phyloP scores from a whole-genome alignment of 495 filamentous ascomycete genomes.

The Pyrenula massariospora region DNA sequence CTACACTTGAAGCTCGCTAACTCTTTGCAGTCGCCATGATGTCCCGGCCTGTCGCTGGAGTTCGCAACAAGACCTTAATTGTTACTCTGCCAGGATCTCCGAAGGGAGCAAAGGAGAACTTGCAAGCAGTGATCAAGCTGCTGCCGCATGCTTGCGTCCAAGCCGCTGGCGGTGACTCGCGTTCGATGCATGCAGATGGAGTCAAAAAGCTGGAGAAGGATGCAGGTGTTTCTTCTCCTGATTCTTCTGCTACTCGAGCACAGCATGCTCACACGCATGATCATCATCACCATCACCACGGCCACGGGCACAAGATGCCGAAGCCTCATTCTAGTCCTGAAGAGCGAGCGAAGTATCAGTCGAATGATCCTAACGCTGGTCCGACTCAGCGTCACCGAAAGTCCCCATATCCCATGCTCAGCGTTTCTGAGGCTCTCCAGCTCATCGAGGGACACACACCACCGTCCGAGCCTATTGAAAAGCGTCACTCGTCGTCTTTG shows the following conservation, averaged over 20 bases:
- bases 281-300: conserved; percentile 40
- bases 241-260: conserved; percentile 11
- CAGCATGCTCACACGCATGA: conserved; percentile 33
- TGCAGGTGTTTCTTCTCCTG: conserved; percentile 44
- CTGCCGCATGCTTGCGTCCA: conserved; percentile 90
- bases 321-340: conserved; percentile 58
- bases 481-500: conserved; percentile 47
- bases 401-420: conserved; percentile 87
- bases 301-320: conserved; percentile 49
- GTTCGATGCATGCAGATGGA: conserved; percentile 68
- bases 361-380: conserved; percentile 73
- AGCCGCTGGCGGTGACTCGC: conserved; percentile 71
- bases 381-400: conserved; percentile 65
- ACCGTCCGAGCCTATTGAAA: conserved; percentile 35
- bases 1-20: no score
- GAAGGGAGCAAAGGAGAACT: conserved; percentile 92
- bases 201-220: conserved; percentile 75
- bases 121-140: conserved; percentile 79
- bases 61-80: conserved; percentile 73
- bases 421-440: conserved; percentile 69
- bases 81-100: conserved; percentile 90
- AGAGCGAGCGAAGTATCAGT: conserved; percentile 39
- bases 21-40: conserved; percentile 96
- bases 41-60: conserved; percentile 87
- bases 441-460: conserved; percentile 62